These are phyloP conservation scores for Agroathelia rolfsii DNA, from an alignment of 1,284 basidiomycete genomes.

Conservation along the genomic window DNA sequence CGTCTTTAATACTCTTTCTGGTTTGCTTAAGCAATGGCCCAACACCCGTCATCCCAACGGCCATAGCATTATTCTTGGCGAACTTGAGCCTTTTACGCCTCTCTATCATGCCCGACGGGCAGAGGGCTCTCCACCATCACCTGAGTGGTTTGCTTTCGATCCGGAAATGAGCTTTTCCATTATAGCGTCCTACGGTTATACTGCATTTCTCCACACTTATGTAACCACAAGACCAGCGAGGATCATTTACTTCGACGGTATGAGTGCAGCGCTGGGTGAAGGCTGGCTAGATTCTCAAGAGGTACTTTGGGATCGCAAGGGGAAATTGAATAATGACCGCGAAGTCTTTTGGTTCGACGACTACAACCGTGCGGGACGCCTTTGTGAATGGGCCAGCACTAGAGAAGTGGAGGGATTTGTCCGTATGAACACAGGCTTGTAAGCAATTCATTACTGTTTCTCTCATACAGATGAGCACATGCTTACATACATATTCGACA, in stretches of 20 bases:
- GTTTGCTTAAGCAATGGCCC: constrained; percentile 13
- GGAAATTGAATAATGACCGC: constrained; percentile 9
- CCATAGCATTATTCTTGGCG: constrained; percentile 14
- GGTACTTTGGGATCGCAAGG: constrained; percentile 12
- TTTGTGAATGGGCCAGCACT: constrained; percentile 12
- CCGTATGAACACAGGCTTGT: constrained; percentile 18
- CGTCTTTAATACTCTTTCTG: constrained; percentile 14
- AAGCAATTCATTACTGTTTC: constrained; percentile 3
- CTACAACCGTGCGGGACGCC: constrained; percentile 12
- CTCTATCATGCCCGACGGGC: constrained; percentile 15
- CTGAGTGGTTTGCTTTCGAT: constrained; percentile 16
- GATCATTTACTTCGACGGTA: constrained; percentile 11
- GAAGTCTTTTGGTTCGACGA: constrained; percentile 13
- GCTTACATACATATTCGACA: constrained; percentile 1
- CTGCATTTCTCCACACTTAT: constrained; percentile 12
- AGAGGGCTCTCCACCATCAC: constrained; percentile 12
- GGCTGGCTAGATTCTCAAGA: constrained; percentile 16
- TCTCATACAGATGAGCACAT: too few relatives aligned
- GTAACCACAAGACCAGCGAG: constrained; percentile 12
- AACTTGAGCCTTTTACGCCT: constrained; percentile 11
- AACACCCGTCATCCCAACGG: constrained; percentile 12
- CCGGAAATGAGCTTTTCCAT: constrained; percentile 14
- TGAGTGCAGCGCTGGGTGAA: constrained; percentile 14
- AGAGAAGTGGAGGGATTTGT: constrained; percentile 14
- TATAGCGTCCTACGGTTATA: constrained; percentile 12